Conservation (phyloP, 768 basidiomycete species). For the Lactifluus hygrophoroides region DNA sequence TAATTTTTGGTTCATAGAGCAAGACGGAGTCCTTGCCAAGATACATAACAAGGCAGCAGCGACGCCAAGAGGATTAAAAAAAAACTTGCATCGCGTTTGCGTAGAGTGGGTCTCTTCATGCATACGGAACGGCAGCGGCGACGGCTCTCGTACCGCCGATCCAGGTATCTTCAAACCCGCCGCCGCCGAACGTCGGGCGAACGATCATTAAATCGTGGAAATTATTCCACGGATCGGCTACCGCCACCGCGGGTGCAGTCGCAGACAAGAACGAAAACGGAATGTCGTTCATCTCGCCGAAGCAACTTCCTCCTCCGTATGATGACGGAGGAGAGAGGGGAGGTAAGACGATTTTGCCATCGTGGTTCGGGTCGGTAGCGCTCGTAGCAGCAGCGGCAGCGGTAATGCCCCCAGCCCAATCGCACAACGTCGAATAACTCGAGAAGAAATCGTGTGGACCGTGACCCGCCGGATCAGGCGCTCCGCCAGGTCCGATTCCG, state of each 20-base stretch:
- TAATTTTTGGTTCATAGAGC: too few relatives aligned
- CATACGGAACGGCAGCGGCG: slow-evolving; percentile 1
- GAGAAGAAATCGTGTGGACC: slow-evolving; percentile 7
- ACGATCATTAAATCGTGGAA: neutral
- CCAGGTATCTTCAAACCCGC: slow-evolving; percentile 10
- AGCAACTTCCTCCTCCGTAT: too few relatives aligned
- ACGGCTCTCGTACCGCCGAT: neutral
- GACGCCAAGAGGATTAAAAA: neutral
- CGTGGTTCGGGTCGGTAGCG: too few relatives aligned
- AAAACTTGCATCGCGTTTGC: neutral
- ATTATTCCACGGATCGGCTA: slow-evolving; percentile 7
- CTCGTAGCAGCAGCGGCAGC: neutral
- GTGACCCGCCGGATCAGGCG: neutral
- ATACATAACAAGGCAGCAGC: too few relatives aligned
- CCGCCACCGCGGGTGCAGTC: neutral
- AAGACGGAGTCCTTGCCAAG: too few relatives aligned
- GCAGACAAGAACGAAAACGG: slow-evolving; percentile 5
- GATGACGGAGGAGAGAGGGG: neutral
- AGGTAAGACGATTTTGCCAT: neutral
- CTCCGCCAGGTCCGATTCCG: neutral
- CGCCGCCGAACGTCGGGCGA: slow-evolving; percentile 4
- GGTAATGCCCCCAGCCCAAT: slow-evolving; percentile 11
- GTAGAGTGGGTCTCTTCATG: neutral
- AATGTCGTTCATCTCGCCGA: slow-evolving; percentile 2
- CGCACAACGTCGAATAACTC: slow-evolving; percentile 18